Conservation (phyloP, 2,329 filamentous ascomycete species). For the Apiospora rasikravindrae region DNA sequence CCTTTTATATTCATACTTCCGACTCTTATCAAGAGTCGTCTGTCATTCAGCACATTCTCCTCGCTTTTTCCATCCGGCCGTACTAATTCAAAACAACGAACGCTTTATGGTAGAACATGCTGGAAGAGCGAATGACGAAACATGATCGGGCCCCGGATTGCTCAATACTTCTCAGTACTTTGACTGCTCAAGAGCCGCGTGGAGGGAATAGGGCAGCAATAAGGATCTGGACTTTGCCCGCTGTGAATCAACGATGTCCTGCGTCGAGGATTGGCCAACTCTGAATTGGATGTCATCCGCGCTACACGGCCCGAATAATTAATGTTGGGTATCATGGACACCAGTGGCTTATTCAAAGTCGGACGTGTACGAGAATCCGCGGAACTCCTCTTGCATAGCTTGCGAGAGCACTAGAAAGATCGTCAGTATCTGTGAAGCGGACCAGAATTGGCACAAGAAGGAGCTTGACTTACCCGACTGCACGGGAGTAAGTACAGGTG, state of each 20-base stretch:
- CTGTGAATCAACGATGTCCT: not conserved
- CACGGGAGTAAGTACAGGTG: constrained; percentile 93
- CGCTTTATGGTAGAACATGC: constrained; percentile 4
- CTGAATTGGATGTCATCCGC: not conserved
- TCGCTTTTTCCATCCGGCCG: not conserved
- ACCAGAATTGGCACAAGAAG: not conserved
- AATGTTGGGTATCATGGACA: not conserved
- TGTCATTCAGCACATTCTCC: constrained; percentile 2
- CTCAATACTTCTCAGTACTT: not conserved
- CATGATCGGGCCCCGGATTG: not conserved
- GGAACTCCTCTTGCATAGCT: constrained; percentile 99
- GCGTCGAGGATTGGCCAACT: not conserved
- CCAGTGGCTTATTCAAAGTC: constrained; percentile 71
- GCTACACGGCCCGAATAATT: not conserved
- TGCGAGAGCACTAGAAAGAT: constrained; percentile 81
- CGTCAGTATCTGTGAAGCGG: not conserved
- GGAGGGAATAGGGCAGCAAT: not conserved
- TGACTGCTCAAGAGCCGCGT: no score
- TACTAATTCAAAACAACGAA: constrained; percentile 11
- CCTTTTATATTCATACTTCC: constrained; percentile 2
- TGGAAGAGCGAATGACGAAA: not conserved
- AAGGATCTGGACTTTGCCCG: not conserved
- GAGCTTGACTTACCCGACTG: constrained; percentile 80
- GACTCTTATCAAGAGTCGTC: constrained; percentile 3
- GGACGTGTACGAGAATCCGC: constrained; percentile 95